phyloP scores from a whole-genome alignment of 2,329 filamentous ascomycete species.

The Penicillium sp. region DNA sequence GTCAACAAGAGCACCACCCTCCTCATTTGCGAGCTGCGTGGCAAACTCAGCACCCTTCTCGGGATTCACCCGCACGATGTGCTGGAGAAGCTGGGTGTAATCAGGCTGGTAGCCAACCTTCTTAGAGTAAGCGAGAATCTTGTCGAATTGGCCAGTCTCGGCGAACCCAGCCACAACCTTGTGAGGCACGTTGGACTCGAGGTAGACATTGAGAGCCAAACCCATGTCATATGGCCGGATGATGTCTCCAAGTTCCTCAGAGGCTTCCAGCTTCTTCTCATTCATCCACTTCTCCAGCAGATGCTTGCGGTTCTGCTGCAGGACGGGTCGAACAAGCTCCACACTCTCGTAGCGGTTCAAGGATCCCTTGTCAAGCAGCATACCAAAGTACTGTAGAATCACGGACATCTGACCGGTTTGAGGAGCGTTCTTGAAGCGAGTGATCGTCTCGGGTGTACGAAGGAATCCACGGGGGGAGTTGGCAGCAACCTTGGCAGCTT shows the following conservation, averaged over 20 bases:
- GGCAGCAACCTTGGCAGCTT: slow-evolving; percentile 93
- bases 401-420: slow-evolving; percentile 76
- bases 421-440: slow-evolving; percentile 88
- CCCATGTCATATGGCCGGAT: slow-evolving; percentile 87
- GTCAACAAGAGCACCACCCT: slow-evolving; percentile 84
- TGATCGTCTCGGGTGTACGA: slow-evolving; percentile 91
- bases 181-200: slow-evolving; percentile 84
- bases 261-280: slow-evolving; percentile 94
- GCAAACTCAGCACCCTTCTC: slow-evolving; percentile 96
- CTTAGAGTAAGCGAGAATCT: slow-evolving; percentile 89
- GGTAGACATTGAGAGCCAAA: slow-evolving; percentile 85
- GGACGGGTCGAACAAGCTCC: slow-evolving; percentile 88
- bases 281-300: slow-evolving; percentile 97
- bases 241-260: slow-evolving; percentile 93
- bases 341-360: slow-evolving; percentile 93
- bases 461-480: slow-evolving; percentile 96
- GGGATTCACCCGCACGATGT: slow-evolving; percentile 86
- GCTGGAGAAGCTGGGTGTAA: slow-evolving; percentile 87
- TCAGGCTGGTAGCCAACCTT: slow-evolving; percentile 91
- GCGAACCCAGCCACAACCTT: slow-evolving; percentile 96
- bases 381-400: slow-evolving; percentile 96
- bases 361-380: slow-evolving; percentile 91
- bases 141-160: slow-evolving; percentile 94
- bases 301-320: slow-evolving; percentile 92
- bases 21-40: slow-evolving; percentile 85